Conservation (phyloP, 2,329 filamentous ascomycete genomes). For the Lizonia empirigonia region DNA sequence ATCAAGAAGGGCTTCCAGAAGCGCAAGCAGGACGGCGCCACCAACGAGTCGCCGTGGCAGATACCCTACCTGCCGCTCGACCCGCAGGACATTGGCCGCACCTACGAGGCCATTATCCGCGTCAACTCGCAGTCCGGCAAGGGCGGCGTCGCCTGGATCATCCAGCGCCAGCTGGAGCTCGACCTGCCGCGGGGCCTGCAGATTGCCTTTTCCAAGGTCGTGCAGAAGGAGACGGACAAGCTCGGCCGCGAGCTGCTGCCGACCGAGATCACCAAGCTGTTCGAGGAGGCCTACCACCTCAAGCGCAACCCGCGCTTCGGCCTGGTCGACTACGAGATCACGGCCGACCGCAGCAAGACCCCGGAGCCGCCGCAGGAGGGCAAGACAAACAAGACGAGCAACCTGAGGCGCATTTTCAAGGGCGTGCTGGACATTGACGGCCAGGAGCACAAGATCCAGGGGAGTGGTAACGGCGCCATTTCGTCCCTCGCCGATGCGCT, state of each 20-base stretch:
- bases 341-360: conserved; percentile 77
- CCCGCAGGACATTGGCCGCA: conserved; percentile 89
- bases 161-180: conserved; percentile 84
- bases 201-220: conserved; percentile 85
- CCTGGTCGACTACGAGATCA: conserved; percentile 90
- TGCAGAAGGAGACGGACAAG: conserved; percentile 80
- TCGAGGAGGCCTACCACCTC: conserved; percentile 86
- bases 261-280: conserved; percentile 83
- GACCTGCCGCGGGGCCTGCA: conserved; percentile 93
- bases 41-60: conserved; percentile 74
- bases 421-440: conserved; percentile 85
- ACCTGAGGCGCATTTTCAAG: conserved; percentile 80
- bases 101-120: conserved; percentile 96
- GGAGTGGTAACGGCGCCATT: conserved; percentile 87
- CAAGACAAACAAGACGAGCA: conserved; percentile 76
- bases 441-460: conserved; percentile 75
- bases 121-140: conserved; percentile 98
- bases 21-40: conserved; percentile 65
- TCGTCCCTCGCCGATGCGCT: conserved; percentile 86
- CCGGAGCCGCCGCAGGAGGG: conserved; percentile 71
- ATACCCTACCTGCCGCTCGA: conserved; percentile 93
- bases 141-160: conserved; percentile 92
- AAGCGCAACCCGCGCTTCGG: conserved; percentile 82
- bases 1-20: conserved; percentile 87
- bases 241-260: conserved; percentile 84